phyloP scores from a whole-genome alignment of 2,329 filamentous ascomycete species.

The Calycina herbarum region DNA sequence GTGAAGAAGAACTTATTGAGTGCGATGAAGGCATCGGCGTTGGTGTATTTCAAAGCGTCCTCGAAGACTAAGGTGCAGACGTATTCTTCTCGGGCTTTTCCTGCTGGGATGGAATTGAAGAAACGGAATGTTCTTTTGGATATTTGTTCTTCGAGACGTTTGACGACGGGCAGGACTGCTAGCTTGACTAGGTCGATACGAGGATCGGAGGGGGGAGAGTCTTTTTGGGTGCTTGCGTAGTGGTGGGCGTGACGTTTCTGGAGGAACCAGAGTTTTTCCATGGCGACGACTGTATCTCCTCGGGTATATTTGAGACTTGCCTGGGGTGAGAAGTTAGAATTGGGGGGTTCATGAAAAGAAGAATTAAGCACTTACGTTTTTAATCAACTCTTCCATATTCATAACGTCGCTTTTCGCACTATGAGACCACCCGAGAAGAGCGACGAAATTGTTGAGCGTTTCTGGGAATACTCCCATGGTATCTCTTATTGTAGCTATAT shows the following conservation, averaged over 20 bases:
- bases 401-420: constrained; percentile 67
- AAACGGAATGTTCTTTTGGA: constrained; percentile 11
- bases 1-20: constrained; percentile 60
- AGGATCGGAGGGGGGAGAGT: constrained; percentile 18
- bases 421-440: constrained; percentile 82
- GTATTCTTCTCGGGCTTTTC: constrained; percentile 44
- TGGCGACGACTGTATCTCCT: constrained; percentile 81
- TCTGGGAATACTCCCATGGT: constrained; percentile 61
- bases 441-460: constrained; percentile 76
- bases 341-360: no score
- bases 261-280: constrained; percentile 77
- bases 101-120: constrained; percentile 33
- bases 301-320: constrained; percentile 88
- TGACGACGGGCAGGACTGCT: constrained; percentile 33
- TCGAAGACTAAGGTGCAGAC: constrained; percentile 51
- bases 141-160: constrained; percentile 19
- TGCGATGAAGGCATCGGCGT: constrained; percentile 53
- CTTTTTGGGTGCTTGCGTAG: constrained; percentile 26
- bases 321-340: no score
- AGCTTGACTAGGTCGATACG: constrained; percentile 31
- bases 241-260: constrained; percentile 62
- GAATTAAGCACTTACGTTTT: constrained; percentile 42
- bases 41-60: constrained; percentile 59
- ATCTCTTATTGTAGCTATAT: constrained; percentile 57
- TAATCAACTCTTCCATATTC: constrained; percentile 67